Base-by-base conservation (phyloP, 768 basidiomycete genomes). In the Suillus americanus region DNA sequence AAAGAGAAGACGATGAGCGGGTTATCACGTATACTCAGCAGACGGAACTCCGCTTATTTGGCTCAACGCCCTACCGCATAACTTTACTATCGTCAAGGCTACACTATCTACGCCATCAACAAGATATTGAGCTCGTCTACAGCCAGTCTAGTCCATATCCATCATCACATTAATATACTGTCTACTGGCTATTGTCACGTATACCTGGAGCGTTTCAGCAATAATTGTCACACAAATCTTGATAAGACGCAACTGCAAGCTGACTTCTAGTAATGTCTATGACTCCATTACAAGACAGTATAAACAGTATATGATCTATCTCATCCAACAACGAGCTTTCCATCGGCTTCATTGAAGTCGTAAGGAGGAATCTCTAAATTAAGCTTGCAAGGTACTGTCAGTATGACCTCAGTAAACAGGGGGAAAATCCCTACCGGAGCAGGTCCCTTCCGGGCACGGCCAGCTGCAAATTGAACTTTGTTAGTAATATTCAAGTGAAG, bases 331-430 rank as follows among this genome's bases (percentile, higher is more conserved):
- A 94, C 73, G 67, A 97, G 80, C 80, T 97, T 97, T 72, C 85
- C 87, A 66, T 95, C 94, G 51, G 80, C 91, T 40, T 96, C 95
- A 72, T 88, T 90, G 85, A 97, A 89, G 69, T 90, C 89, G 76
- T 97, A 89, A 62, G 83, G 83, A 66, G 96, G 96, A 64, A 99
- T 85, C 78, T 99, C 97, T 67, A 99, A 85, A 81, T 99, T 99
- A 71, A 96, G 87, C 90, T 94, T 62, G 6, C 66, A 65, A 54
- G 61, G 40, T 62, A 55, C 56, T 61, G 59, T 71, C 4, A 67
- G 62, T 62, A 56, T 63, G n/a, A 12, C 43, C 51, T 13, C n/a
- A 51, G 51, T 28, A 13, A 37, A 41, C 23, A 37, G 30, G 45
- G 33, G 9, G 30, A 6, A 62, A 46, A 38, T 38, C 80, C 90